phyloP scores from a whole-genome alignment of 805 yeast genomes.

The Saccharomycopsis oosterbeekiorum region DNA sequence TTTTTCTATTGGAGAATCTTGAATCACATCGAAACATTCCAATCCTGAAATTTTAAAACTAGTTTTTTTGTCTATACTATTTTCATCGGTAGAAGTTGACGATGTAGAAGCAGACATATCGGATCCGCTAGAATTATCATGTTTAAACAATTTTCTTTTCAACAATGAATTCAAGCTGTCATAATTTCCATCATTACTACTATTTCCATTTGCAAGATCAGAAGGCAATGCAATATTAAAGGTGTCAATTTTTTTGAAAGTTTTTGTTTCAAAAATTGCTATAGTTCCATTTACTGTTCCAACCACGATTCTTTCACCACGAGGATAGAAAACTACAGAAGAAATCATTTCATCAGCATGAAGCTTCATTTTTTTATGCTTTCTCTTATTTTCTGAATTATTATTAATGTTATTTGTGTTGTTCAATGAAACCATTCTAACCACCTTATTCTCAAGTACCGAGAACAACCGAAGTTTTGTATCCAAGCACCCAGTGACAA shows the following conservation, averaged over 20 bases:
- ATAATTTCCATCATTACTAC: not conserved
- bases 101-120: not conserved
- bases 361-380: constrained; percentile 23
- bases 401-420: not conserved
- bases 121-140: constrained; percentile 31
- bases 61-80: not conserved
- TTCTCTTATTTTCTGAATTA: not conserved
- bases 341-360: constrained; percentile 60
- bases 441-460: constrained; percentile 57
- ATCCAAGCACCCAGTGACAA: constrained; percentile 73
- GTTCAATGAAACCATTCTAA: not conserved
- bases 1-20: constrained; percentile 1
- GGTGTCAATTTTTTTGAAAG: constrained; percentile 38
- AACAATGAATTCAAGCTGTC: not conserved
- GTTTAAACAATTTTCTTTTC: constrained; percentile 29
- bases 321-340: constrained; percentile 63
- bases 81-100: not conserved
- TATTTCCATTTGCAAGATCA: not conserved
- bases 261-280: constrained; percentile 50
- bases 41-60: constrained; percentile 62
- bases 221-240: constrained; percentile 26
- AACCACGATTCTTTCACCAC: constrained; percentile 44
- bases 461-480: constrained; percentile 75
- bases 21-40: constrained; percentile 31
- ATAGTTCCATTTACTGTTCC: constrained; percentile 78